Evolutionary conservation across 2,329 filamentous ascomycete species (phyloP).

Genomic region (Lachnellula occidentalis): DNA sequence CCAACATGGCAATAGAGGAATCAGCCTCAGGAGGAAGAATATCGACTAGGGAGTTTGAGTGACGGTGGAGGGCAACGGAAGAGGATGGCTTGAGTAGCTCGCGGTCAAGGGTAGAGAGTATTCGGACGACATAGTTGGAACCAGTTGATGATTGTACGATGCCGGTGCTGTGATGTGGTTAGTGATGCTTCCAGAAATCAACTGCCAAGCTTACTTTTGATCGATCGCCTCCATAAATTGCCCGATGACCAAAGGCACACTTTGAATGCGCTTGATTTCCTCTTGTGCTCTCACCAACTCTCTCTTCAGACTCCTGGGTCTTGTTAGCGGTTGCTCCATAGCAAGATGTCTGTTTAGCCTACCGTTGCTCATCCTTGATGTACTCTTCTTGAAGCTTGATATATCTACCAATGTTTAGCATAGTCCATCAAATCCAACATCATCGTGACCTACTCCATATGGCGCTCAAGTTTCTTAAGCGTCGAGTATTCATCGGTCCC

Average conservation of each 20-base stretch:
- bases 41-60: conserved; percentile 97
- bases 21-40: conserved; percentile 98
- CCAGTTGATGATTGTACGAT: conserved; percentile 98
- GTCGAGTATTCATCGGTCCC: conserved; percentile 89
- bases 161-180: conserved; percentile 62
- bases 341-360: background rate
- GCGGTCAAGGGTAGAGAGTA: conserved; percentile 95
- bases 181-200: conserved; percentile 8
- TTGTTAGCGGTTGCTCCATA: conserved; percentile 12
- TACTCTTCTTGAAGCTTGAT: conserved; percentile 99
- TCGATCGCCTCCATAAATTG: conserved; percentile 99
- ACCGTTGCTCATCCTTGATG: conserved; percentile 99
- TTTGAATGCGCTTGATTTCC: conserved; percentile 99
- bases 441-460: conserved; percentile 68
- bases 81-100: conserved; percentile 97
- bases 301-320: conserved; percentile 78
- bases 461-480: conserved; percentile 92
- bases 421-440: background rate
- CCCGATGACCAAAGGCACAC: conserved; percentile 93
- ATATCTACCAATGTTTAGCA: conserved; percentile 51
- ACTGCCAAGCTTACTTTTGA: conserved; percentile 67
- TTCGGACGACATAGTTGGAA: conserved; percentile 97
- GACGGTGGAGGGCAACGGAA: conserved; percentile 92
- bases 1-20: conserved; percentile 97
- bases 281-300: conserved; percentile 96